A percentile compares a stretch with the other conserved stretches of the same genome.
Evolutionary conservation across 306 rosid genomes (phyloP).

Genomic region (Datisca glomerata): DNA sequence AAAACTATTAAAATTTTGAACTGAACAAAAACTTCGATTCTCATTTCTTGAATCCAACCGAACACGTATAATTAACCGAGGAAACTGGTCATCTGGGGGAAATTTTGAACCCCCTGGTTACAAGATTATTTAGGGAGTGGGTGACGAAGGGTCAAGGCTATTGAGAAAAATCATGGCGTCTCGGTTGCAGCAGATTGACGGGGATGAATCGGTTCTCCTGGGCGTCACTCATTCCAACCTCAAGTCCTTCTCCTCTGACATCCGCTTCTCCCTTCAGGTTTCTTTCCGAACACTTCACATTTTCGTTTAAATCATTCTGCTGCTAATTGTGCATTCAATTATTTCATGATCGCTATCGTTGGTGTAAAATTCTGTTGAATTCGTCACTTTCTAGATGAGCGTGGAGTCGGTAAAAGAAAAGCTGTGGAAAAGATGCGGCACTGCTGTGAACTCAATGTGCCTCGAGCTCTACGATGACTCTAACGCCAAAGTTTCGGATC

Average conservation of each 20-base stretch:
- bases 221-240: constrained; percentile 68
- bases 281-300: background rate
- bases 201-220: constrained; percentile 48
- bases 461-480: constrained; percentile 60
- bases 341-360: background rate
- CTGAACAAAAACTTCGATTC: too few species aligned
- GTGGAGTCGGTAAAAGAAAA: constrained; percentile 74
- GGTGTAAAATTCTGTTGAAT: background rate
- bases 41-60: too few species aligned
- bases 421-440: constrained; percentile 74
- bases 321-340: background rate
- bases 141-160: too few species aligned
- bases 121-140: too few species aligned
- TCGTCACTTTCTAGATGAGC: constrained; percentile 20
- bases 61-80: too few species aligned
- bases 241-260: constrained; percentile 52
- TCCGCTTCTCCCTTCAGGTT: constrained; percentile 67
- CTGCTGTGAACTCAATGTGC: constrained; percentile 62
- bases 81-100: too few species aligned
- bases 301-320: background rate
- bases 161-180: constrained; percentile 34
- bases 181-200: constrained; percentile 40
- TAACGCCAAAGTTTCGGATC: constrained; percentile 48
- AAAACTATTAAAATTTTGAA: too few species aligned
- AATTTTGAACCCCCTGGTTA: too few species aligned